phyloP scores from a whole-genome alignment of 2,329 filamentous ascomycete species.

The Furcasterigmium sp. region DNA sequence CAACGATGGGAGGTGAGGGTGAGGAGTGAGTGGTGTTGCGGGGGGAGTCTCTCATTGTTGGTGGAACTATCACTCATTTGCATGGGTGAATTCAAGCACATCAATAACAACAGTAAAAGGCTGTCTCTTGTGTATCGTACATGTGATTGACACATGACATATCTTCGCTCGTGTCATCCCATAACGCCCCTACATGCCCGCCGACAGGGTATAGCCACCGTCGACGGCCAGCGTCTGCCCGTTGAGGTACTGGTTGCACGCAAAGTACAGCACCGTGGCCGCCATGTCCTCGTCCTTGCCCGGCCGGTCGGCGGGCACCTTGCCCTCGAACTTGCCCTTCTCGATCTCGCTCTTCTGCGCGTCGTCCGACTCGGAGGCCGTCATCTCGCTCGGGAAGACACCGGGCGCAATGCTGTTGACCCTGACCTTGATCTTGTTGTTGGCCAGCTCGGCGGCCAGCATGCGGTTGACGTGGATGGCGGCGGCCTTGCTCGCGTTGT shows the following conservation, averaged over 20 bases:
- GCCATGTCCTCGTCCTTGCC: conserved; percentile 68
- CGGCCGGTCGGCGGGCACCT: conserved; percentile 61
- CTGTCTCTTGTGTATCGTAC: too few relatives aligned
- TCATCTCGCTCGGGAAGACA: conserved; percentile 69
- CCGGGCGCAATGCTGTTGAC: conserved; percentile 71
- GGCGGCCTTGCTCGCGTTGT: conserved; percentile 60
- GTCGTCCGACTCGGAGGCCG: conserved; percentile 40
- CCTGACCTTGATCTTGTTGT: conserved; percentile 57
- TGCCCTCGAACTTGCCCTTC: conserved; percentile 49
- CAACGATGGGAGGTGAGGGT: too few relatives aligned
- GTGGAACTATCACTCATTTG: too few relatives aligned
- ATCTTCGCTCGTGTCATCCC: background rate
- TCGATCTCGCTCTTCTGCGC: conserved; percentile 55
- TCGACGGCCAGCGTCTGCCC: conserved; percentile 38
- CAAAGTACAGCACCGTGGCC: conserved; percentile 54
- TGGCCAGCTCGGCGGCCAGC: conserved; percentile 55
- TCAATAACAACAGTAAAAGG: too few relatives aligned
- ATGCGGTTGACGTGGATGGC: conserved; percentile 60
- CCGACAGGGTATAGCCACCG: conserved; percentile 35
- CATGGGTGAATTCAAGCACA: too few relatives aligned
- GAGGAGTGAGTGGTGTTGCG: too few relatives aligned
- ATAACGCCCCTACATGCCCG: conserved; percentile 21
- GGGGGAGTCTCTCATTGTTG: too few relatives aligned
- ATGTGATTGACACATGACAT: too few relatives aligned
- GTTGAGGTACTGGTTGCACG: conserved; percentile 37